Percentiles rank a stretch among this genome's conserved stretches.
Conservation (phyloP, 2,329 filamentous ascomycete species). For the Acephala macrosclerotiorum region DNA sequence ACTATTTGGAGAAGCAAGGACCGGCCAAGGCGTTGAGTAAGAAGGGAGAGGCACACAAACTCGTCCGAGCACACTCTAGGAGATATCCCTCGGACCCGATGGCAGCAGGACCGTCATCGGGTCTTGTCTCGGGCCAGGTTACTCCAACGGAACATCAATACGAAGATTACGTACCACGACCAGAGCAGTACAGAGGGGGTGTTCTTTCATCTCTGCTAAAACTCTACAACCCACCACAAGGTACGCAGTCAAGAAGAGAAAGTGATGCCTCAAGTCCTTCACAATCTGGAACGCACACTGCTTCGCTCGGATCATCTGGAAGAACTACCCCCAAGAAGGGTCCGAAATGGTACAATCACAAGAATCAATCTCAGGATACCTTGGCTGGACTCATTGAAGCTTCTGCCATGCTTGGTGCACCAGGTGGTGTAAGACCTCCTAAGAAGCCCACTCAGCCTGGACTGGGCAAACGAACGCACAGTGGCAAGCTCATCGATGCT, state of each 20-base stretch:
- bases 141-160: slow-evolving; percentile 53
- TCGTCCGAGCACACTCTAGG: slow-evolving; percentile 50
- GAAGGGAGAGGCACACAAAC: slow-evolving; percentile 51
- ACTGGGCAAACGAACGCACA: slow-evolving; percentile 38
- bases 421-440: slow-evolving; percentile 52
- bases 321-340: slow-evolving; percentile 44
- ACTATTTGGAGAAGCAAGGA: slow-evolving; percentile 28
- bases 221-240: slow-evolving; percentile 64
- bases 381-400: slow-evolving; percentile 61
- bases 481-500: slow-evolving; percentile 36
- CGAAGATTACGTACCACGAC: slow-evolving; percentile 70
- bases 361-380: slow-evolving; percentile 52
- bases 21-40: slow-evolving; percentile 35
- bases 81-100: slow-evolving; percentile 35
- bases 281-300: slow-evolving; percentile 30
- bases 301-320: slow-evolving; percentile 51
- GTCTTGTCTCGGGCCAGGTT: slow-evolving; percentile 51
- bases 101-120: slow-evolving; percentile 27
- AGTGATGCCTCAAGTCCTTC: slow-evolving; percentile 41
- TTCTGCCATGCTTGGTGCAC: slow-evolving; percentile 58
- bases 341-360: slow-evolving; percentile 48
- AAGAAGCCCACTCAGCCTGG: slow-evolving; percentile 35
- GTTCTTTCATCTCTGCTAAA: slow-evolving; percentile 77
- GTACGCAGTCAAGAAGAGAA: slow-evolving; percentile 40
- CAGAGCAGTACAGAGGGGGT: slow-evolving; percentile 74